These are phyloP conservation scores for Rosa lucieae DNA, from an alignment of 306 rosid genomes.

Conservation along the genomic window DNA sequence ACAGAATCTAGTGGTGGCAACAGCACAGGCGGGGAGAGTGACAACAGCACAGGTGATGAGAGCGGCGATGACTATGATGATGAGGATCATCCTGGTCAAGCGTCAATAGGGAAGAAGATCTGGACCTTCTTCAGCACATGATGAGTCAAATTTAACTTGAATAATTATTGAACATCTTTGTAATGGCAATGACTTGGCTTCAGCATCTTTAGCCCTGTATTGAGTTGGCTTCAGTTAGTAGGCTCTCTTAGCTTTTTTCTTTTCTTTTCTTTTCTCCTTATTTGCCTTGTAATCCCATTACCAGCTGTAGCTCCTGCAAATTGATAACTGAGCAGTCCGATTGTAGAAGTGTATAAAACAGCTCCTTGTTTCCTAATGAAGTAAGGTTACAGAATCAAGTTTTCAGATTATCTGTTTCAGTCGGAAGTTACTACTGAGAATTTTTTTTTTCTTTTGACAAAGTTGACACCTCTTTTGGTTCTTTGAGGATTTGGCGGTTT, in stretches of 20 bases:
- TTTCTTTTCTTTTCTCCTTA: not conserved
- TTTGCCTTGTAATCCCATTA: slow-evolving; percentile 4
- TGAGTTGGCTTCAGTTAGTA: slow-evolving; percentile 9
- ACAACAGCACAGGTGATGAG: slow-evolving; percentile 38
- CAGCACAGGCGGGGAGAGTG: slow-evolving; percentile 45
- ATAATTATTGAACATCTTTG: not conserved
- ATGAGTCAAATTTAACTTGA: slow-evolving; percentile 13
- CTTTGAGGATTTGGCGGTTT: not conserved
- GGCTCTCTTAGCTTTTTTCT: not conserved
- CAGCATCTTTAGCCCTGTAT: not conserved
- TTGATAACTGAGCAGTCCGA: not conserved
- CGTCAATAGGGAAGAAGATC: slow-evolving; percentile 67
- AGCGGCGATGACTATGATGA: slow-evolving; percentile 35
- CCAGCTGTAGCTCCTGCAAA: slow-evolving; percentile 1
- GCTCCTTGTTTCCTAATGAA: not conserved
- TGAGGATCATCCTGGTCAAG: slow-evolving; percentile 44
- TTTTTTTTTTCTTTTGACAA: not conserved
- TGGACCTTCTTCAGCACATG: slow-evolving; percentile 76
- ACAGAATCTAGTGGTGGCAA: slow-evolving; percentile 35
- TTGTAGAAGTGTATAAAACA: slow-evolving; percentile 3
- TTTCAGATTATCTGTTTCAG: not conserved
- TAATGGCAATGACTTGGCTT: not conserved
- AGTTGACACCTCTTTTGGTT: not conserved
- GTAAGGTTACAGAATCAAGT: not conserved
- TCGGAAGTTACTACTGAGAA: not conserved